Conservation (phyloP, 495 filamentous ascomycete genomes). For the Podospora didyma region DNA sequence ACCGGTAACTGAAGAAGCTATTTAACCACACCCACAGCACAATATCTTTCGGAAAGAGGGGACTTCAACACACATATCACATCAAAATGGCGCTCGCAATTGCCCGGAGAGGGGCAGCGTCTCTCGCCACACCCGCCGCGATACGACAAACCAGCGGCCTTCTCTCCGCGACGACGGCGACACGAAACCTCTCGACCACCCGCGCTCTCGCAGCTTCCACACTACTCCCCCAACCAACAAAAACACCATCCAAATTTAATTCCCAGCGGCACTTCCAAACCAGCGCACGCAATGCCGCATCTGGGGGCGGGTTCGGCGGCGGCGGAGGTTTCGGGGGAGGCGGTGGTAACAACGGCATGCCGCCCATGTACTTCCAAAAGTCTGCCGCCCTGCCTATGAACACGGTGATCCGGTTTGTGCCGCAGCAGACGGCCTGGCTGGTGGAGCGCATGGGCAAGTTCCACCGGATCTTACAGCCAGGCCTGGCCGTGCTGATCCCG, state of each 20-base stretch:
- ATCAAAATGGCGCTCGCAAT: slow-evolving; percentile 30
- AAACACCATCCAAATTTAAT: too few relatives aligned
- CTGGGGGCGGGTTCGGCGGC: neutral
- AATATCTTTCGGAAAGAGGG: too few relatives aligned
- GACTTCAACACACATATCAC: too few relatives aligned
- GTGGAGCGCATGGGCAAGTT: slow-evolving; percentile 99
- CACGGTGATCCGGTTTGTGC: slow-evolving; percentile 93
- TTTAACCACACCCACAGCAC: too few relatives aligned
- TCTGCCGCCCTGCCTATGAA: slow-evolving; percentile 70
- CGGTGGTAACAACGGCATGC: slow-evolving; percentile 28
- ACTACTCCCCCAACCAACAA: slow-evolving; percentile 12
- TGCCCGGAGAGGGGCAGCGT: slow-evolving; percentile 19
- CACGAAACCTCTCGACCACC: slow-evolving; percentile 15
- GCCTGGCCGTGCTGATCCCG: slow-evolving; percentile 82
- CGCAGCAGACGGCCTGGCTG: slow-evolving; percentile 98
- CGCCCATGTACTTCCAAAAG: slow-evolving; percentile 54
- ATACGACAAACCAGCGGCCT: slow-evolving; percentile 19
- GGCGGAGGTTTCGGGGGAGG: slow-evolving; percentile 9
- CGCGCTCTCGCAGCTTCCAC: slow-evolving; percentile 9
- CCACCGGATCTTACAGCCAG: slow-evolving; percentile 84
- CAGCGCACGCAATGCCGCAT: slow-evolving; percentile 15
- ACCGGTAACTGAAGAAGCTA: too few relatives aligned
- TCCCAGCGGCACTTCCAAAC: slow-evolving; percentile 23
- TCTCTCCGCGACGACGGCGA: slow-evolving; percentile 2
- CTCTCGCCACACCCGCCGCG: slow-evolving; percentile 21